A percentile compares a stretch with the other conserved stretches of the same genome.
Evolutionary conservation across 371 early-diverging fungal species (phyloP).

Genomic region (Mucor saturninus): DNA sequence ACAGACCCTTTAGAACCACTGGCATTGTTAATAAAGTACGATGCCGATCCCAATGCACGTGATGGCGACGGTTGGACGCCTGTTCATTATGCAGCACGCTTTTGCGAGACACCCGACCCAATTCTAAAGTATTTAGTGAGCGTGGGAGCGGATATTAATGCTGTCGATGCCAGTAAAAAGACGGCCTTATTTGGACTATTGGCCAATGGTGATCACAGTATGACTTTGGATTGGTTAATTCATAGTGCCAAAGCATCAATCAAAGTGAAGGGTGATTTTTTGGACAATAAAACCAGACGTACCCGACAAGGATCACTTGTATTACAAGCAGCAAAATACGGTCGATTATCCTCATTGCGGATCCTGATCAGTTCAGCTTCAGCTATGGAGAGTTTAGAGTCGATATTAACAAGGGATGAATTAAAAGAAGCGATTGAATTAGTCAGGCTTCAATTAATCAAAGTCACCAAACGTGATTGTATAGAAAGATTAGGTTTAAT

Average conservation of each 20-base stretch:
- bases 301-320: conserved; percentile 26
- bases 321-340: conserved; percentile 39
- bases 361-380: conserved; percentile 20
- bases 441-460: conserved; percentile 19
- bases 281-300: conserved; percentile 17
- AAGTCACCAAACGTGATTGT: conserved; percentile 11
- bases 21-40: conserved; percentile 30
- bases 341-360: conserved; percentile 19
- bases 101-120: conserved; percentile 45
- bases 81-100: conserved; percentile 70
- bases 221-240: conserved; percentile 29
- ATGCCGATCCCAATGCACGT: conserved; percentile 58
- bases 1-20: conserved; percentile 48
- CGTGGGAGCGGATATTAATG: conserved; percentile 58
- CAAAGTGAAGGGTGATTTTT: conserved; percentile 28
- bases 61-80: conserved; percentile 82
- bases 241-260: conserved; percentile 24
- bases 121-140: conserved; percentile 30
- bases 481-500: conserved; percentile 25
- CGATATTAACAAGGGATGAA: conserved; percentile 8
- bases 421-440: conserved; percentile 9
- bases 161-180: conserved; percentile 36
- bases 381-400: conserved; percentile 19
- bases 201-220: conserved; percentile 35
- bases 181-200: conserved; percentile 42